Evolutionary conservation across 371 early-diverging fungal species (phyloP).

Genomic region (Vairimorpha apis): DNA sequence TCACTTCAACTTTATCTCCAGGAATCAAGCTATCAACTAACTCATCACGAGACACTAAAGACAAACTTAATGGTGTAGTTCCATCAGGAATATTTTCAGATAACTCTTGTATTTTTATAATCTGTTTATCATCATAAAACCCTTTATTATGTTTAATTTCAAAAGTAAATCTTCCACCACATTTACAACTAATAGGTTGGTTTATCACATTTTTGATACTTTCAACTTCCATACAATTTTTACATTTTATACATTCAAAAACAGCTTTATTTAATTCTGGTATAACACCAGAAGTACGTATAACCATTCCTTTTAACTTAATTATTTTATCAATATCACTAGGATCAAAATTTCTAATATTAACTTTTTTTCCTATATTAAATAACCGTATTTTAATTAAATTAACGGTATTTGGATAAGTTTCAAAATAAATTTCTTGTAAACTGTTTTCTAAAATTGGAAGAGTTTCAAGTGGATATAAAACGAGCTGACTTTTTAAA

Average conservation of each 20-base stretch:
- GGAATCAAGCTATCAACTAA: slow-evolving; percentile 87
- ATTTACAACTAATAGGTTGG: slow-evolving; percentile 82
- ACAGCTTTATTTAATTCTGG: slow-evolving; percentile 69
- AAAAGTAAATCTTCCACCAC: slow-evolving; percentile 58
- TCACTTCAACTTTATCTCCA: slow-evolving; percentile 88
- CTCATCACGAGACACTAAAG: slow-evolving; percentile 80
- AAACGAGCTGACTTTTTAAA: slow-evolving; percentile 75
- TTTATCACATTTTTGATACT: slow-evolving; percentile 79
- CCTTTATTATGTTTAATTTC: slow-evolving; percentile 80
- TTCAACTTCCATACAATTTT: slow-evolving; percentile 70
- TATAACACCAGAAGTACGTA: slow-evolving; percentile 79
- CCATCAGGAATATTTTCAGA: slow-evolving; percentile 95
- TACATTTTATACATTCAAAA: slow-evolving; percentile 64
- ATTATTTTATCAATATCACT: slow-evolving; percentile 89
- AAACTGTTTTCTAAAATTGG: slow-evolving; percentile 80
- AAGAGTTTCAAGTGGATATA: slow-evolving; percentile 94
- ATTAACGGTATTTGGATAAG: slow-evolving; percentile 67
- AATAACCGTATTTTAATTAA: slow-evolving; percentile 74
- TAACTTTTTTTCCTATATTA: slow-evolving; percentile 71
- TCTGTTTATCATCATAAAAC: slow-evolving; percentile 85
- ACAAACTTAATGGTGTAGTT: slow-evolving; percentile 91
- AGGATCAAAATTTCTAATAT: slow-evolving; percentile 88
- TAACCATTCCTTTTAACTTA: slow-evolving; percentile 84
- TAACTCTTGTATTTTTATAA: slow-evolving; percentile 89
- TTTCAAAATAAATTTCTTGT: slow-evolving; percentile 70